A percentile compares a stretch with the other conserved stretches of the same genome.
These are phyloP conservation scores for Harrya chromipes DNA, from an alignment of 768 basidiomycete species.

Conservation along the genomic window DNA sequence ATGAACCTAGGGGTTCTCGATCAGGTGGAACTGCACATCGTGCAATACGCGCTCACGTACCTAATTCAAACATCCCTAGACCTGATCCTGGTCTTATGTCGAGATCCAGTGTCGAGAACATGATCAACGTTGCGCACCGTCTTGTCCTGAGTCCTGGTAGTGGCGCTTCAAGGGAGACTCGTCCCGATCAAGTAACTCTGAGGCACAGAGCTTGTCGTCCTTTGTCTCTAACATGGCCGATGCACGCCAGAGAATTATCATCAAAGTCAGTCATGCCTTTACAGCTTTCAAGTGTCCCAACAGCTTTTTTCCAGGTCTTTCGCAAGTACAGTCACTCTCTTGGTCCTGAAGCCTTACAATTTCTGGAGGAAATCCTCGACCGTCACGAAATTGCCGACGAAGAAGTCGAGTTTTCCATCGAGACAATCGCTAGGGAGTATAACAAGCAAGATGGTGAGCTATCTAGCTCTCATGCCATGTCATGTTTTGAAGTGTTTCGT, in stretches of 20 bases:
- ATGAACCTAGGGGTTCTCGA: constrained; percentile 49
- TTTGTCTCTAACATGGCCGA: constrained; percentile 32
- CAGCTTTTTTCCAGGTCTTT: constrained; percentile 54
- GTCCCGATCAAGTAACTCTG: constrained; percentile 7
- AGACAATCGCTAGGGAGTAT: constrained; percentile 81
- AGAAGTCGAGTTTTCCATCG: constrained; percentile 71
- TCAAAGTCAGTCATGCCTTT: constrained; percentile 35
- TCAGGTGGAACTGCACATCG: neutral
- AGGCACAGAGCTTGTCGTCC: too few relatives aligned
- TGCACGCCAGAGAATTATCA: constrained; percentile 39
- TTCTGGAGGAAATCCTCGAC: constrained; percentile 69
- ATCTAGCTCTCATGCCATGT: constrained; percentile 6
- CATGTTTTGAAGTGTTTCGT: neutral
- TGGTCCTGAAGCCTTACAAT: constrained; percentile 70
- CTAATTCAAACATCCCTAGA: constrained; percentile 76
- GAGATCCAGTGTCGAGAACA: constrained; percentile 70
- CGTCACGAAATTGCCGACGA: constrained; percentile 67
- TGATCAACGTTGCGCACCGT: constrained; percentile 21
- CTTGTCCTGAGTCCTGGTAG: too few relatives aligned
- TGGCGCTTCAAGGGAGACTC: neutral
- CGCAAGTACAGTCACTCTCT: constrained; percentile 87
- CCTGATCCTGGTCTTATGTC: constrained; percentile 75
- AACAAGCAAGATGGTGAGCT: constrained; percentile 79
- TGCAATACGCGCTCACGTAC: constrained; percentile 32
- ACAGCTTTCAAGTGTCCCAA: neutral